These are phyloP conservation scores for Taxillus chinensis DNA, from an alignment of 164 flowering plant species.

Conservation along the genomic window DNA sequence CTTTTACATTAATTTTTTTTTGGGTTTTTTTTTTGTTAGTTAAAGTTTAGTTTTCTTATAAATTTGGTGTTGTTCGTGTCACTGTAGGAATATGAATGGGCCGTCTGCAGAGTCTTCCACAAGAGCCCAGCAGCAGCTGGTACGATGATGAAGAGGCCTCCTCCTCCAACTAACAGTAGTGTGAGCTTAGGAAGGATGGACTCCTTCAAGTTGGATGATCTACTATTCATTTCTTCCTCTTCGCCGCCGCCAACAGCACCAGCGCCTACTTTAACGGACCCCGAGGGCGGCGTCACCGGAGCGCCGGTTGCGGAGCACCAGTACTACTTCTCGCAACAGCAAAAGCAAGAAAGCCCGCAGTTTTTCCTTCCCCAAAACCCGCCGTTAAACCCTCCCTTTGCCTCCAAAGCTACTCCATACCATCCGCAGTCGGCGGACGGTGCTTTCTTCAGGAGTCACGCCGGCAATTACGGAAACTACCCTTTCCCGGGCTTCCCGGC, in stretches of 20 bases:
- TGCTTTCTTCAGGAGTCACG: slow-evolving; percentile 10
- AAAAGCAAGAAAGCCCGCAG: background rate
- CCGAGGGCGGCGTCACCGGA: slow-evolving; percentile 8
- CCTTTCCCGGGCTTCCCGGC: slow-evolving; percentile 11
- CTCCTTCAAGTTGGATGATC: slow-evolving; percentile 25
- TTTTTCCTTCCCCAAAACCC: slow-evolving; percentile 16
- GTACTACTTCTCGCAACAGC: slow-evolving; percentile 5
- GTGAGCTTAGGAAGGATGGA: slow-evolving; percentile 20
- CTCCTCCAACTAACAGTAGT: background rate
- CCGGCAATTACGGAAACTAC: background rate
- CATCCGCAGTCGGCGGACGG: slow-evolving; percentile 15
- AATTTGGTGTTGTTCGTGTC: too few species aligned
- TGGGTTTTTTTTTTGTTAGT: too few species aligned
- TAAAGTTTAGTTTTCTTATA: too few species aligned
- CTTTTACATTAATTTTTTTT: too few species aligned
- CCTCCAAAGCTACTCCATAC: slow-evolving; percentile 12
- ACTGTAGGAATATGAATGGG: slow-evolving; percentile 54
- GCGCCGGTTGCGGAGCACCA: slow-evolving; percentile 7
- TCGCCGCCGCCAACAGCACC: slow-evolving; percentile 33
- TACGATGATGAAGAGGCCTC: slow-evolving; percentile 24
- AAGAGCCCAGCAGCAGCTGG: slow-evolving; percentile 19
- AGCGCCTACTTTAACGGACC: slow-evolving; percentile 8
- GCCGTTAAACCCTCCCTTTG: slow-evolving; percentile 9
- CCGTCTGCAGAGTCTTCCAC: slow-evolving; percentile 47
- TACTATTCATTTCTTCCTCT: slow-evolving; percentile 21